A percentile compares a stretch with the other conserved stretches of the same genome.
Evolutionary conservation across 2,329 filamentous ascomycete species (phyloP).

Genomic region (Cladosporium velox): DNA sequence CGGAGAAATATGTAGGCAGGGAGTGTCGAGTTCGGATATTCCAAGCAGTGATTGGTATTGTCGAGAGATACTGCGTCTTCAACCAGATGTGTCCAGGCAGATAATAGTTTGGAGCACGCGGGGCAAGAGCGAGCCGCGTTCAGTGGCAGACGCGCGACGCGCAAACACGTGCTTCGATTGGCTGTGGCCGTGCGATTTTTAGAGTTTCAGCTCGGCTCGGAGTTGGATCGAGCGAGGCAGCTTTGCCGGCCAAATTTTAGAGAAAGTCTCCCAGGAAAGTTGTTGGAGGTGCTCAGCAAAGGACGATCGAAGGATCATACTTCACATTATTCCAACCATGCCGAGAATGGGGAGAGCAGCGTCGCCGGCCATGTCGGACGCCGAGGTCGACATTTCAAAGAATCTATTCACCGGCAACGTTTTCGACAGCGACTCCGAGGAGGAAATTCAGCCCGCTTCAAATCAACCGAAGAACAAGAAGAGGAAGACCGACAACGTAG

Average conservation of each 20-base stretch:
- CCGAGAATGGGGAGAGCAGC: constrained; percentile 66
- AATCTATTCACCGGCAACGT: constrained; percentile 63
- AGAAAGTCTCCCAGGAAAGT: neutral
- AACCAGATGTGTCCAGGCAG: neutral
- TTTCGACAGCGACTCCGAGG: constrained; percentile 53
- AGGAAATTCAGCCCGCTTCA: constrained; percentile 15
- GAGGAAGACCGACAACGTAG: constrained; percentile 23
- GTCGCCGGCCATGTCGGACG: constrained; percentile 84
- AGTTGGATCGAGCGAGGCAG: neutral
- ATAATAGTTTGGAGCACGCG: constrained; percentile 1
- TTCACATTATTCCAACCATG: neutral
- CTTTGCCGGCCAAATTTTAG: constrained; percentile 2
- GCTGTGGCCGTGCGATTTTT: neutral
- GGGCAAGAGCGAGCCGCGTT: neutral
- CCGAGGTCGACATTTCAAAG: constrained; percentile 85
- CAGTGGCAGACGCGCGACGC: neutral
- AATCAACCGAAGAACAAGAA: constrained; percentile 12
- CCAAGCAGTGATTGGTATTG: neutral
- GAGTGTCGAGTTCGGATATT: neutral
- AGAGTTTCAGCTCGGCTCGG: constrained; percentile 1
- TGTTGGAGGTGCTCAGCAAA: constrained; percentile 5
- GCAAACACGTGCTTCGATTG: constrained; percentile 16
- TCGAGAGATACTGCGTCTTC: neutral
- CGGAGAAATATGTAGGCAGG: neutral
- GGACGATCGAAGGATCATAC: neutral